phyloP scores from a whole-genome alignment of 2,329 filamentous ascomycete species.

The Phaeomoniella chlamydospora region DNA sequence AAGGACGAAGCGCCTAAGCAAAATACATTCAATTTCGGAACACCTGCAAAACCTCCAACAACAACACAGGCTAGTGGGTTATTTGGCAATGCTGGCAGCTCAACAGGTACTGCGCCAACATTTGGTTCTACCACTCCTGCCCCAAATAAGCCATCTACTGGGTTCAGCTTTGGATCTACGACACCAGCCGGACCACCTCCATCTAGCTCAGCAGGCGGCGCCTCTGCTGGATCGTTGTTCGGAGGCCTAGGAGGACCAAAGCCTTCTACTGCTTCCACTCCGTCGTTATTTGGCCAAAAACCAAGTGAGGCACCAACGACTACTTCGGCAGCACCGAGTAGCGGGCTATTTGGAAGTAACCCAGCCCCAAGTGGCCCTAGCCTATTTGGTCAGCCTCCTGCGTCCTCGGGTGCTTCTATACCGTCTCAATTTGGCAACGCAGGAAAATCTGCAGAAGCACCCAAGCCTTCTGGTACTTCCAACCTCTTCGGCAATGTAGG shows the following conservation, averaged over 20 bases:
- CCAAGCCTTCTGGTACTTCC: slow-evolving; percentile 1
- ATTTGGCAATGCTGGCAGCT: slow-evolving; percentile 8
- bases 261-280: slow-evolving; percentile 1
- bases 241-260: slow-evolving; percentile 2
- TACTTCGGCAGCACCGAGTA: slow-evolving; percentile 1
- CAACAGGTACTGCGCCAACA: slow-evolving; percentile 8
- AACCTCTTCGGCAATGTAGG: slow-evolving; percentile 18
- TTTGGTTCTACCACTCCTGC: slow-evolving; percentile 17
- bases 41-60: slow-evolving; percentile 3
- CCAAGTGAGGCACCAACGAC: slow-evolving; percentile 1
- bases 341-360: slow-evolving; percentile 4
- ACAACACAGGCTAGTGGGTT: slow-evolving; percentile 2
- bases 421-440: slow-evolving; percentile 1
- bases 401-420: slow-evolving; percentile 4
- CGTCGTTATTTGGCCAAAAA: slow-evolving; percentile 5
- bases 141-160: slow-evolving; percentile 15
- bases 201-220: slow-evolving; percentile 12
- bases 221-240: slow-evolving; percentile 6
- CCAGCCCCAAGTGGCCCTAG: slow-evolving; percentile 1
- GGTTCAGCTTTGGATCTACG: slow-evolving; percentile 29
- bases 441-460: background rate
- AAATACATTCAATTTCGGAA: slow-evolving; percentile 7
- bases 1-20: slow-evolving; percentile 4
- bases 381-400: slow-evolving; percentile 2
- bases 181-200: slow-evolving; percentile 36